These are phyloP conservation scores for Hemerocallis citrina DNA, from an alignment of 106 monocot species.

Conservation along the genomic window DNA sequence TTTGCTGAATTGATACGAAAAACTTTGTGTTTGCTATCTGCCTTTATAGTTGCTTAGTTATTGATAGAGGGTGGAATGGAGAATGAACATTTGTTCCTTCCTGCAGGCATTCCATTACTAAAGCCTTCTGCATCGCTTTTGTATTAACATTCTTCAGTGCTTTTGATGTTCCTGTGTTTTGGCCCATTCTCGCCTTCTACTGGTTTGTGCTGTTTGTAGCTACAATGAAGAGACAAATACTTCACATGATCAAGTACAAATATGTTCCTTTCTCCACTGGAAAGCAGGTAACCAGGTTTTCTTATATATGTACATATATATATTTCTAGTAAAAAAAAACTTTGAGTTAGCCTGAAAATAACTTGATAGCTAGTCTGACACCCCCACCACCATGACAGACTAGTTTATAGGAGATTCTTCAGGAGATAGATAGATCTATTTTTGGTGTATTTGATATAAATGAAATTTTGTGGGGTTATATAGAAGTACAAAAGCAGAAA, in stretches of 20 bases:
- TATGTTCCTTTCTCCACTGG: slow-evolving; percentile 45
- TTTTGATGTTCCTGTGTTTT: slow-evolving; percentile 58
- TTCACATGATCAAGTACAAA: slow-evolving; percentile 58
- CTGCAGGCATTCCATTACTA: slow-evolving; percentile 44
- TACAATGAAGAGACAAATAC: slow-evolving; percentile 52
- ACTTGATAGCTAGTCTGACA: too few relatives aligned
- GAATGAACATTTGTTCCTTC: neutral
- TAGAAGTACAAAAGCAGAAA: too few relatives aligned
- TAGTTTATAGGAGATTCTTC: too few relatives aligned
- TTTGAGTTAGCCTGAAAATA: too few relatives aligned
- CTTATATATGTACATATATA: too few relatives aligned
- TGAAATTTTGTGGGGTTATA: too few relatives aligned
- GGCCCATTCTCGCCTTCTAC: slow-evolving; percentile 52
- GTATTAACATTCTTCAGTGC: slow-evolving; percentile 36
- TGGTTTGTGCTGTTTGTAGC: slow-evolving; percentile 39
- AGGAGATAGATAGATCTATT: too few relatives aligned
- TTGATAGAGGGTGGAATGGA: neutral
- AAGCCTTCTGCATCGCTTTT: slow-evolving; percentile 44
- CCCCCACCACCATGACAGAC: too few relatives aligned
- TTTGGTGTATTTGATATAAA: too few relatives aligned
- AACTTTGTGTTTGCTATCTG: too few relatives aligned
- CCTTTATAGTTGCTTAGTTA: neutral
- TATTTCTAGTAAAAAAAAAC: too few relatives aligned
- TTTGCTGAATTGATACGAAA: too few relatives aligned
- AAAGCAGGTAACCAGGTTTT: slow-evolving; percentile 28